phyloP scores from a whole-genome alignment of 768 basidiomycete genomes.

The Hericium rajendrae region DNA sequence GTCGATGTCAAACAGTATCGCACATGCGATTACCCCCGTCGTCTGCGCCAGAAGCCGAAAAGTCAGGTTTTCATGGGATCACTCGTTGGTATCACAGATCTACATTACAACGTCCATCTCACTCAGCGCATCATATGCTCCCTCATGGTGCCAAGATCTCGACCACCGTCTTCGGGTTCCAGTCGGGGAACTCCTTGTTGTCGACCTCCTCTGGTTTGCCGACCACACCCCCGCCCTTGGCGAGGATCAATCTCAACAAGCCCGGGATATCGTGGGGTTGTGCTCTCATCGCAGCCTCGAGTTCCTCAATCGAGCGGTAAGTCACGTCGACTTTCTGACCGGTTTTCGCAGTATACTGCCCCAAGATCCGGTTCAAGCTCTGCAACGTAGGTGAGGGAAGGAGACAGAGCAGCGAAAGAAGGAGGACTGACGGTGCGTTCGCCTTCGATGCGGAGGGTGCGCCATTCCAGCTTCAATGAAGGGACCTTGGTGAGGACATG shows the following conservation, averaged over 20 bases:
- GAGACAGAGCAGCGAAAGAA: not conserved
- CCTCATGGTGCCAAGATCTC: not conserved
- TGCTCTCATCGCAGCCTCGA: not conserved
- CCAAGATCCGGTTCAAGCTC: constrained; percentile 5
- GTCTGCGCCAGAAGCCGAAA: no score
- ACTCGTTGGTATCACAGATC: no score
- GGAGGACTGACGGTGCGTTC: not conserved
- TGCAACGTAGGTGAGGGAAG: not conserved
- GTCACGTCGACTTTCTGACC: not conserved
- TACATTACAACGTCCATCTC: no score
- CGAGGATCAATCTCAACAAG: not conserved
- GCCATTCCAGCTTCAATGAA: not conserved
- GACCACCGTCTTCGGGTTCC: not conserved
- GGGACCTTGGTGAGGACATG: constrained; percentile 5
- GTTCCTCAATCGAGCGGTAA: not conserved
- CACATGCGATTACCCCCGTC: no score
- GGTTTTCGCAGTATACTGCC: not conserved
- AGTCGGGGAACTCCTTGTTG: not conserved
- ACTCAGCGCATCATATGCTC: no score
- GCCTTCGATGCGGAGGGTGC: not conserved
- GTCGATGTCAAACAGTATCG: no score
- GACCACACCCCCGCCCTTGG: not conserved
- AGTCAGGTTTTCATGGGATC: no score
- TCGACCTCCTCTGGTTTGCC: not conserved
- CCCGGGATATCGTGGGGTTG: constrained; percentile 1